These are phyloP conservation scores for Bretziella fagacearum DNA, from an alignment of 2,329 filamentous ascomycete species.

Conservation along the genomic window DNA sequence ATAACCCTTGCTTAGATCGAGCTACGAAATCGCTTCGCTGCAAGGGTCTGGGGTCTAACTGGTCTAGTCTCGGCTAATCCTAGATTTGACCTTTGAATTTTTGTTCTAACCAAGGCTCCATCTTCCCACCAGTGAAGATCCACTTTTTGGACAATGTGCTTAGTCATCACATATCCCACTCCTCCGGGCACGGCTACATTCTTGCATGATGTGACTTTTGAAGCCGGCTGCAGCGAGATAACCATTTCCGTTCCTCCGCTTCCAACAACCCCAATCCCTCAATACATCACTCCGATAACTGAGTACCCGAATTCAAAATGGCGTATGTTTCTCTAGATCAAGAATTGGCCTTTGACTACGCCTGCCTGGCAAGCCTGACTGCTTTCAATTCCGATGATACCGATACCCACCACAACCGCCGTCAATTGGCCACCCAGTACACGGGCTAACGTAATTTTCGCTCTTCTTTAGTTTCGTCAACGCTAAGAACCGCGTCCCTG, in stretches of 20 bases:
- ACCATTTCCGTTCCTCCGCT: constrained; percentile 2
- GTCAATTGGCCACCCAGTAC: constrained; percentile 10
- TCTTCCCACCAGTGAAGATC: neutral
- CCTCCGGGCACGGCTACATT: constrained; percentile 7
- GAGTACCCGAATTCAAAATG: constrained; percentile 22
- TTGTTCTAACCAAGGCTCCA: neutral
- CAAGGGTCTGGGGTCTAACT: too few relatives aligned
- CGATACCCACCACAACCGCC: neutral
- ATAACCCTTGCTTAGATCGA: too few relatives aligned
- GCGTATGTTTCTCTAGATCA: constrained; percentile 19
- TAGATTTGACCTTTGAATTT: neutral
- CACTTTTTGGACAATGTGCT: constrained; percentile 7
- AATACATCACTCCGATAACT: neutral
- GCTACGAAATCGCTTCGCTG: too few relatives aligned
- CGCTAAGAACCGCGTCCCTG: constrained; percentile 59
- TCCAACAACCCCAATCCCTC: neutral
- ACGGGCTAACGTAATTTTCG: constrained; percentile 14
- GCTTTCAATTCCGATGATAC: neutral
- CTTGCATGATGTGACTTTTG: constrained; percentile 8
- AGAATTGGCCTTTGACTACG: too few relatives aligned
- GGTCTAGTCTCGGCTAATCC: neutral
- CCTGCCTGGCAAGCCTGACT: neutral
- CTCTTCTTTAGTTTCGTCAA: constrained; percentile 37
- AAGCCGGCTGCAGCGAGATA: neutral
- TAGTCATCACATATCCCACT: constrained; percentile 9